Percentiles rank a stretch among this genome's conserved stretches.
Conservation (phyloP, 345 rosid species). For the Citrus australasica region DNA sequence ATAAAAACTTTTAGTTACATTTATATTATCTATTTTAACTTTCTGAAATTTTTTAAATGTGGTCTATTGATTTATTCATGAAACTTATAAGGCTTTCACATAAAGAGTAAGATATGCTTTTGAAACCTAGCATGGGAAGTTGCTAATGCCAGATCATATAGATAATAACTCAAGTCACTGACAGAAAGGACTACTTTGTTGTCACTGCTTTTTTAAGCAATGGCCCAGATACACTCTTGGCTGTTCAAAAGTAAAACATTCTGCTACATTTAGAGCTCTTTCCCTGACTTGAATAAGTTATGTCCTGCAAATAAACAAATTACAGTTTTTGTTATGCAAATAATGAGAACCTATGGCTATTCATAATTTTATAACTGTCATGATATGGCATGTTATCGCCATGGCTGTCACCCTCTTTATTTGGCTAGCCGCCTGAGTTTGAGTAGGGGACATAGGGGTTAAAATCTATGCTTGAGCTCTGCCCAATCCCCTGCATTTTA, state of each 20-base stretch:
- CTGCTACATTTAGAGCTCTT: not conserved
- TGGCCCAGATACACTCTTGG: not conserved
- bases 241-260: not conserved
- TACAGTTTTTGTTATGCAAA: conserved; percentile 3
- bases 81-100: not conserved
- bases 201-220: not conserved
- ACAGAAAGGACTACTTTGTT: not conserved
- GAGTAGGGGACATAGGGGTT: no score
- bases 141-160: not conserved
- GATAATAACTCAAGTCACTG: not conserved
- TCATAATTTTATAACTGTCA: not conserved
- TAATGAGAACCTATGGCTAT: not conserved
- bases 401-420: no score
- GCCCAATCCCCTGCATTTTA: no score
- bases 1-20: not conserved
- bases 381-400: not conserved
- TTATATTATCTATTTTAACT: not conserved
- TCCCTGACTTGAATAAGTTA: not conserved
- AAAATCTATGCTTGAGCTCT: no score
- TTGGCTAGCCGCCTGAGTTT: no score
- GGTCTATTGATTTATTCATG: not conserved
- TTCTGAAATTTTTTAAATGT: not conserved
- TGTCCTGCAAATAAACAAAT: not conserved
- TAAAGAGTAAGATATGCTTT: not conserved
- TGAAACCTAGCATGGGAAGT: not conserved